These are phyloP conservation scores for Didymella pinodella DNA, from an alignment of 2,329 filamentous ascomycete genomes.

Conservation along the genomic window DNA sequence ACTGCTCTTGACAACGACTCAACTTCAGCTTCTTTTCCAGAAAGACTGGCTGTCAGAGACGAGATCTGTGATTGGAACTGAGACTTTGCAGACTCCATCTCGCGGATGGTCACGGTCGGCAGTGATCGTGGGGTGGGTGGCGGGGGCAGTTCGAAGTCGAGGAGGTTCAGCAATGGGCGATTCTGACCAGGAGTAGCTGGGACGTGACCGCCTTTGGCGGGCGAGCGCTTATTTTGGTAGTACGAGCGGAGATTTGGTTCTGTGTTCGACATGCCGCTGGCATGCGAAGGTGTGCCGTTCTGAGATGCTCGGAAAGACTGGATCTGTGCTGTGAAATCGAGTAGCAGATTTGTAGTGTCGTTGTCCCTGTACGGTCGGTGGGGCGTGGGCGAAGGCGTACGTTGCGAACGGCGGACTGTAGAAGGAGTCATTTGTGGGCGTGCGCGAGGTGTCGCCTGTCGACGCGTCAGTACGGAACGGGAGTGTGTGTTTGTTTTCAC, in stretches of 20 bases:
- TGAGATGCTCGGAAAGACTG: conserved; percentile 60
- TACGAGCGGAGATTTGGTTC: conserved; percentile 60
- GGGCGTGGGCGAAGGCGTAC: conserved; percentile 62
- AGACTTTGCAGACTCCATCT: conserved; percentile 92
- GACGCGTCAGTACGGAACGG: conserved; percentile 7
- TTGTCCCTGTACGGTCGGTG: conserved; percentile 58
- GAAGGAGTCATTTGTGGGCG: conserved; percentile 58
- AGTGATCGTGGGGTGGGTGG: conserved; percentile 91
- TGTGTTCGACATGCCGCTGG: conserved; percentile 57
- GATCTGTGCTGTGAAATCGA: conserved; percentile 87
- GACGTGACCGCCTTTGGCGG: conserved; percentile 40
- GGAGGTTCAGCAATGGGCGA: conserved; percentile 50
- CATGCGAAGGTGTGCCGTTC: conserved; percentile 48
- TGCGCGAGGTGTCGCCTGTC: conserved; percentile 46
- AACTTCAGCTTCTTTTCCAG: conserved; percentile 92
- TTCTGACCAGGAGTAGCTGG: conserved; percentile 45
- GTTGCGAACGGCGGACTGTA: conserved; percentile 55
- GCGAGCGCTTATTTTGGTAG: conserved; percentile 46
- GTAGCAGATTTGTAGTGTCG: conserved; percentile 78
- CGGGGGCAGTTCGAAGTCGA: conserved; percentile 94
- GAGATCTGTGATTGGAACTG: conserved; percentile 91
- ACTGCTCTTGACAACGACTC: conserved; percentile 86
- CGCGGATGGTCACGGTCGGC: conserved; percentile 87
- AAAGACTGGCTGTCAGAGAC: conserved; percentile 88
- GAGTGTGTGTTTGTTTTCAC: not conserved